These are phyloP conservation scores for Paralagenidium karlingii DNA, from an alignment of 352 stramenopile genomes.

Conservation along the genomic window DNA sequence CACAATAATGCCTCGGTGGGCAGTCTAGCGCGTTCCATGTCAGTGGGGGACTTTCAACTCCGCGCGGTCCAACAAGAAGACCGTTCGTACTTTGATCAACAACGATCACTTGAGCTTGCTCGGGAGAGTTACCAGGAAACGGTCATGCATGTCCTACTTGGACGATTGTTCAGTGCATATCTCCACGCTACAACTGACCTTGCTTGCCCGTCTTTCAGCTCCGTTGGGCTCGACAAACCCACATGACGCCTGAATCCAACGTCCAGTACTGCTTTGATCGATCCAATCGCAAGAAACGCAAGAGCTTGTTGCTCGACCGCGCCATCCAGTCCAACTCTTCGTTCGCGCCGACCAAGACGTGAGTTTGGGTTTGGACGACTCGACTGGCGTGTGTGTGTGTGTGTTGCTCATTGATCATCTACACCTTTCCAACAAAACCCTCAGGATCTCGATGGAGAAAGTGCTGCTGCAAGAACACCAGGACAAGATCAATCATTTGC, in stretches of 20 bases:
- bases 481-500: constrained; percentile 38
- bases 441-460: constrained; percentile 2
- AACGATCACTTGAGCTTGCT: constrained; percentile 11
- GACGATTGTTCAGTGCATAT: neutral
- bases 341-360: neutral
- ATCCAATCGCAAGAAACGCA: constrained; percentile 4
- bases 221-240: constrained; percentile 18
- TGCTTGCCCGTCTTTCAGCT: constrained; percentile 9
- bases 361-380: no score
- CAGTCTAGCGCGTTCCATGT: constrained; percentile 1
- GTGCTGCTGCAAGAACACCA: constrained; percentile 29
- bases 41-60: constrained; percentile 9
- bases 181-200: neutral
- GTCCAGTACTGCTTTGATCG: constrained; percentile 40
- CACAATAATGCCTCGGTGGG: constrained; percentile 15
- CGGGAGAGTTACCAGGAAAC: constrained; percentile 9
- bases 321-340: neutral
- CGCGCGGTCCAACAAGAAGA: constrained; percentile 16
- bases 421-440: neutral
- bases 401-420: constrained; percentile 2
- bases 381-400: no score
- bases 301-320: neutral
- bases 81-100: constrained; percentile 16
- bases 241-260: constrained; percentile 26
- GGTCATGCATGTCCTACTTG: constrained; percentile 7